A percentile compares a stretch with the other conserved stretches of the same genome.
These are phyloP conservation scores for Starmerella vitae DNA, from an alignment of 805 yeast species.

Conservation along the genomic window DNA sequence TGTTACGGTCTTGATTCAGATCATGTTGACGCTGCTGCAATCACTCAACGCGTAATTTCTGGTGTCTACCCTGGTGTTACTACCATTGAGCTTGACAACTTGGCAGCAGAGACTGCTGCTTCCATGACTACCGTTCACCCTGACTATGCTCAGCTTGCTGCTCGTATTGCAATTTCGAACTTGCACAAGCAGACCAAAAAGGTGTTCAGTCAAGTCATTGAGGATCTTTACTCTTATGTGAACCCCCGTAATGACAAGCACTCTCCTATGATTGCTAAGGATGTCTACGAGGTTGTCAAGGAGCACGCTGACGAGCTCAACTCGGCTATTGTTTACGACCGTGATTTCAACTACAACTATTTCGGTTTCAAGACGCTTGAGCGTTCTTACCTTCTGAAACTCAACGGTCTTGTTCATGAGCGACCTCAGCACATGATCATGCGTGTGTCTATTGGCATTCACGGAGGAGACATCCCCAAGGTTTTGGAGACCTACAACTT, in stretches of 20 bases:
- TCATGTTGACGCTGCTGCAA: constrained; percentile 89
- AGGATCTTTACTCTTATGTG: constrained; percentile 58
- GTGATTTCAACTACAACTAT: constrained; percentile 68
- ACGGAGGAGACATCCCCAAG: constrained; percentile 47
- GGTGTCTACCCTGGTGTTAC: constrained; percentile 98
- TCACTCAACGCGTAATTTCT: constrained; percentile 86
- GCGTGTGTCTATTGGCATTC: constrained; percentile 89
- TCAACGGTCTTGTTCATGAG: constrained; percentile 59
- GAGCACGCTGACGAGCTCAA: constrained; percentile 53
- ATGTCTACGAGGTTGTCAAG: constrained; percentile 49
- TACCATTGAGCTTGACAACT: constrained; percentile 68
- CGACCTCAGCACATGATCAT: constrained; percentile 83
- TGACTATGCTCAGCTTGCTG: constrained; percentile 91
- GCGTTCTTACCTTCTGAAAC: constrained; percentile 64
- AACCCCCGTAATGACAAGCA: constrained; percentile 65
- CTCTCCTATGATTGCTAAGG: constrained; percentile 58
- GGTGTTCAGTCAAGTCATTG: constrained; percentile 64
- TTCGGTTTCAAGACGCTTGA: constrained; percentile 90
- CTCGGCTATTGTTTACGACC: constrained; percentile 56
- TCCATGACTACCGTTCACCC: constrained; percentile 96
- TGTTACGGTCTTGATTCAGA: constrained; percentile 86
- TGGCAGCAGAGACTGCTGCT: constrained; percentile 95
- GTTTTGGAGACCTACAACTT: constrained; percentile 72
- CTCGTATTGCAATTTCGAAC: constrained; percentile 88
- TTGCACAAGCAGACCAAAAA: constrained; percentile 89